phyloP scores from a whole-genome alignment of 2,329 filamentous ascomycete genomes.

The Fusarium xylarioides region DNA sequence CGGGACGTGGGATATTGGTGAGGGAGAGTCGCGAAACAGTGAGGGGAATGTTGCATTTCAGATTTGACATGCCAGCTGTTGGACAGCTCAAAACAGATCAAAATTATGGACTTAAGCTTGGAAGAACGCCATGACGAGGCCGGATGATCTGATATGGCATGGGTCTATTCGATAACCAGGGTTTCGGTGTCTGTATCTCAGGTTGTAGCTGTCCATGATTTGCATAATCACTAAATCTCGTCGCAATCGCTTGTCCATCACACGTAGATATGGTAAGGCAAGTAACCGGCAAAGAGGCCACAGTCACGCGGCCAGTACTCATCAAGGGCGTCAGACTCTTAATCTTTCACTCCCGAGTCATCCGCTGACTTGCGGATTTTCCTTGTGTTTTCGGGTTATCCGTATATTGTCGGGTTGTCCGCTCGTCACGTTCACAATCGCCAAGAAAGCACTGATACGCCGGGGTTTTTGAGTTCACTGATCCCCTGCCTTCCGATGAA shows the following conservation, averaged over 20 bases:
- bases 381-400: background rate
- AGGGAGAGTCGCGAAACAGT: background rate
- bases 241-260: rapidly evolving
- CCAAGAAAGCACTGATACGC: background rate
- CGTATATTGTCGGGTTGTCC: background rate
- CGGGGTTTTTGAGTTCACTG: no score
- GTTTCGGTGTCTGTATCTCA: background rate
- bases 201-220: rapidly evolving
- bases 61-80: background rate
- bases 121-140: rapidly evolving
- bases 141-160: background rate
- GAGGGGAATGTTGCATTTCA: background rate
- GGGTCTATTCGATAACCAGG: no score
- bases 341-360: background rate
- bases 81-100: rapidly evolving
- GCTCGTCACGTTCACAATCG: background rate
- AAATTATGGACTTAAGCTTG: background rate
- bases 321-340: rapidly evolving
- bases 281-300: background rate
- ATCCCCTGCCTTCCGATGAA: background rate
- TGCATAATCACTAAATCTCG: rapidly evolving
- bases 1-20: background rate
- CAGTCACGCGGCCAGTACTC: background rate
- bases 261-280: rapidly evolving
- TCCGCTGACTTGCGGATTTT: background rate